These are phyloP conservation scores for Atkinsonella hypoxylon DNA, from an alignment of 2,329 filamentous ascomycete genomes.

Conservation along the genomic window DNA sequence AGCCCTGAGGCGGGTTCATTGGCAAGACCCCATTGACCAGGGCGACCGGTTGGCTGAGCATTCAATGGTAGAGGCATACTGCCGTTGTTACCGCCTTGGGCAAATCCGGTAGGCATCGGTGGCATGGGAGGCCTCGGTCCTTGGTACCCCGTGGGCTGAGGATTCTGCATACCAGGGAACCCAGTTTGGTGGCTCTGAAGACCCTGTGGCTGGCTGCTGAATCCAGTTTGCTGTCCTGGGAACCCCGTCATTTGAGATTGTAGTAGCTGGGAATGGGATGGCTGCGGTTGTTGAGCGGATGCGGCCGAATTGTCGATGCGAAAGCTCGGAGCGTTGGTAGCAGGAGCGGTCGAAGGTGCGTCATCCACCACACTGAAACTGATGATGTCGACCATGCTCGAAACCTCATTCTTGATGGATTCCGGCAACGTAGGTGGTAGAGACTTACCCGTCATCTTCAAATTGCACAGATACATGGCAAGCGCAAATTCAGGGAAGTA, in stretches of 20 bases:
- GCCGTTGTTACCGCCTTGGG: constrained; percentile 35
- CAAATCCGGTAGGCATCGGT: constrained; percentile 53
- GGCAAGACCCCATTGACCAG: constrained; percentile 96
- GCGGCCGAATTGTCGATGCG: constrained; percentile 38
- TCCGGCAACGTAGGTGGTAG: constrained; percentile 68
- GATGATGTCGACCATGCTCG: constrained; percentile 99
- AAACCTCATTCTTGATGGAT: constrained; percentile 88
- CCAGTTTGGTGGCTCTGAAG: constrained; percentile 61
- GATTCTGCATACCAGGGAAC: constrained; percentile 52
- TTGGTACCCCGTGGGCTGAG: constrained; percentile 67
- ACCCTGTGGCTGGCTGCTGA: constrained; percentile 43
- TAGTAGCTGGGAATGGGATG: constrained; percentile 56
- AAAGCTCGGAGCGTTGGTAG: constrained; percentile 61
- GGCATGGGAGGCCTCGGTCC: constrained; percentile 87
- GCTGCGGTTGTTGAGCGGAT: constrained; percentile 56
- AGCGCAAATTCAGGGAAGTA: constrained; percentile 96
- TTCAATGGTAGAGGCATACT: constrained; percentile 61
- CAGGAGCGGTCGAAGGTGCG: constrained; percentile 33
- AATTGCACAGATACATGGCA: constrained; percentile 96
- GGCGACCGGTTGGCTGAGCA: constrained; percentile 84
- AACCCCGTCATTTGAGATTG: constrained; percentile 60
- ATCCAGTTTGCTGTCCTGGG: constrained; percentile 44
- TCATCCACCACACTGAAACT: constrained; percentile 85
- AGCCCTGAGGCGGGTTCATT: constrained; percentile 83
- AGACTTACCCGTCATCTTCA: constrained; percentile 78